A percentile compares a stretch with the other conserved stretches of the same genome.
Conservation (phyloP, 345 rosid species). For the Aquilaria yunnanensis region DNA sequence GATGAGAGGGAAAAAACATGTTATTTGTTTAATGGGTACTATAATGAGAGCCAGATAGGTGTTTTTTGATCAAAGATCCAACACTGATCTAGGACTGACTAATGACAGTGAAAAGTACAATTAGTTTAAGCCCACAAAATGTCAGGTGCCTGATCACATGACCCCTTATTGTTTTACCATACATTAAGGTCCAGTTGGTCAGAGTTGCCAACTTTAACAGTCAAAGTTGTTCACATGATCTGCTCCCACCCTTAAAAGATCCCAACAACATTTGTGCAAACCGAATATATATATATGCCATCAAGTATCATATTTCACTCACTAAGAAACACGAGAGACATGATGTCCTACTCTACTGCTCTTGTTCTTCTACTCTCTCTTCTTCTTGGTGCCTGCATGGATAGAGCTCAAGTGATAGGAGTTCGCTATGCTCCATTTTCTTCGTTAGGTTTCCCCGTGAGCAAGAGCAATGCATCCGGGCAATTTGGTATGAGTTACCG, state of each 20-base stretch:
- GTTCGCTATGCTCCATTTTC: constrained; percentile 14
- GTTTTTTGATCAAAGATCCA: too few species aligned
- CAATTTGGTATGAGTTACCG: constrained; percentile 30
- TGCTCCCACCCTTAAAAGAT: constrained; percentile 9
- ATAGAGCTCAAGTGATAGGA: constrained; percentile 18
- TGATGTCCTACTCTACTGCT: constrained; percentile 5
- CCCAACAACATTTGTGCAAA: neutral
- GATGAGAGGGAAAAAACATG: too few species aligned
- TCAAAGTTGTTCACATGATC: constrained; percentile 47
- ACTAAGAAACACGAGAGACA: neutral
- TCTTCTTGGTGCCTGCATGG: constrained; percentile 19
- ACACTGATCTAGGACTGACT: too few species aligned
- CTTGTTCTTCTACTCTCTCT: constrained; percentile 23
- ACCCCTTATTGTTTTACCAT: constrained; percentile 1
- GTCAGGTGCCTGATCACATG: constrained; percentile 44
- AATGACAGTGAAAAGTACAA: too few species aligned
- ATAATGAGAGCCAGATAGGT: too few species aligned
- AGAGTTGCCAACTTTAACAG: constrained; percentile 16
- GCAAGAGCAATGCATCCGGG: constrained; percentile 19
- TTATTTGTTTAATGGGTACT: too few species aligned
- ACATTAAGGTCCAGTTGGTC: constrained; percentile 2
- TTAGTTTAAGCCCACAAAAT: neutral
- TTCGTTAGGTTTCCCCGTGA: constrained; percentile 7
- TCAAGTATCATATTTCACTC: neutral
- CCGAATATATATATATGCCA: neutral